Evolutionary conservation across 306 rosid species (phyloP).

Genomic region (Pyrus pyrifolia): DNA sequence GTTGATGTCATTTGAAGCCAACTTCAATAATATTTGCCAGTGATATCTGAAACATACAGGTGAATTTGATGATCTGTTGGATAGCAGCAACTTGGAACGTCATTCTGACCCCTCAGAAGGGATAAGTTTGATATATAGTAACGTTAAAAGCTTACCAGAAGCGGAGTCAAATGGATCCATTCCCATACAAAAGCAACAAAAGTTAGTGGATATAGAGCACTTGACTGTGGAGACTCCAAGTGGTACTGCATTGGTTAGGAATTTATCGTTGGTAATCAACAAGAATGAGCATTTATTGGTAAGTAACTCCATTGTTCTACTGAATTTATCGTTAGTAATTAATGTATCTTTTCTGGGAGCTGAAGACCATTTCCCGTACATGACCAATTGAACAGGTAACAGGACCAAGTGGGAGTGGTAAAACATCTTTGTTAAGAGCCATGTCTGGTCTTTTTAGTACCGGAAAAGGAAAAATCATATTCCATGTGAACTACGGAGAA

Average conservation of each 20-base stretch:
- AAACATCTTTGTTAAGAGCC: conserved; percentile 84
- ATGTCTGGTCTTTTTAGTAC: conserved; percentile 93
- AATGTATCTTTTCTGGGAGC: not conserved
- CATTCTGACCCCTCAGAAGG: conserved; percentile 47
- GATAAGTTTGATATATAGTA: conserved; percentile 47
- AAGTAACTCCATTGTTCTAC: conserved; percentile 15
- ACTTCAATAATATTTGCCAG: not conserved
- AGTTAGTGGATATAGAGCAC: conserved; percentile 60
- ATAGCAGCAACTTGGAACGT: conserved; percentile 41
- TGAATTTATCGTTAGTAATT: not conserved
- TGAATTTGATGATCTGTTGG: conserved; percentile 85
- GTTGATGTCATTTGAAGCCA: not conserved
- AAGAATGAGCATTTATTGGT: conserved; percentile 74
- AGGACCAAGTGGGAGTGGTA: conserved; percentile 93
- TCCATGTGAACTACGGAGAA: conserved; percentile 48
- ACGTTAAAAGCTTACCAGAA: conserved; percentile 27
- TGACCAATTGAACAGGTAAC: conserved; percentile 47
- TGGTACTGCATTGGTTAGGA: conserved; percentile 54
- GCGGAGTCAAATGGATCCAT: conserved; percentile 67
- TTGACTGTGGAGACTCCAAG: conserved; percentile 76
- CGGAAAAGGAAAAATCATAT: conserved; percentile 71
- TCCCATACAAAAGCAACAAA: conserved; percentile 36
- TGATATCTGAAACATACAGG: conserved; percentile 42
- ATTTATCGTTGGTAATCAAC: conserved; percentile 53
- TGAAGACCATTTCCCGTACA: conserved; percentile 11